Percentiles rank a stretch among this genome's conserved stretches.
Conservation (phyloP, 2,329 filamentous ascomycete species). For the Monilinia vaccinii-corymbosi region DNA sequence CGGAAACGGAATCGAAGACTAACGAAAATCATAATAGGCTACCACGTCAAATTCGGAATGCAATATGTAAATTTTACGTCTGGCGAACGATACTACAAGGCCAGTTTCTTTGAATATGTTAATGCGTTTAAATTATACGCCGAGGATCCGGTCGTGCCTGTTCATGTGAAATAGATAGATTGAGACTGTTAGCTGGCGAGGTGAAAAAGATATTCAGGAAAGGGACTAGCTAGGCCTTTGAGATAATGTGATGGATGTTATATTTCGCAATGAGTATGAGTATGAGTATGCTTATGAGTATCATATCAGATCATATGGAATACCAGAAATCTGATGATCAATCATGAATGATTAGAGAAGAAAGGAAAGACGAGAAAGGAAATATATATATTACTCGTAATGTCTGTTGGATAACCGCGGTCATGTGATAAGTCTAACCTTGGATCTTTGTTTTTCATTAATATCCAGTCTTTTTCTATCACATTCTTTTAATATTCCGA, state of each 20-base stretch:
- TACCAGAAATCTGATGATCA: no score
- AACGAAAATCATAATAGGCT: conserved; percentile 7
- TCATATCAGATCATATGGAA: no score
- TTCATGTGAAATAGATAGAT: conserved; percentile 10
- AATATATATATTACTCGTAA: no score
- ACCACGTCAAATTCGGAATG: conserved; percentile 21
- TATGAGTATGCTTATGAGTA: no score
- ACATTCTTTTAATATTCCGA: background rate
- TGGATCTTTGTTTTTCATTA: no score
- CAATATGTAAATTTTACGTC: conserved; percentile 34
- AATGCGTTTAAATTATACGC: conserved; percentile 24
- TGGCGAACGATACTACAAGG: conserved; percentile 23
- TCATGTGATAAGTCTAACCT: no score
- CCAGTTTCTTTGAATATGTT: conserved; percentile 26
- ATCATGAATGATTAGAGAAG: no score
- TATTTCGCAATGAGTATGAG: no score
- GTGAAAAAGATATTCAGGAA: no score
- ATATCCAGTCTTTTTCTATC: background rate
- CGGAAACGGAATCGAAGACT: no score
- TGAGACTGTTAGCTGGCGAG: background rate
- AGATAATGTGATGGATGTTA: background rate
- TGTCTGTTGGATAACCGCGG: no score
- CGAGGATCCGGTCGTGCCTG: conserved; percentile 22
- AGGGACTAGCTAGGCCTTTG: background rate
- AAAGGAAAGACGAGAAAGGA: background rate